These are phyloP conservation scores for Prunus armeniaca DNA, from an alignment of 306 rosid species.

Conservation along the genomic window DNA sequence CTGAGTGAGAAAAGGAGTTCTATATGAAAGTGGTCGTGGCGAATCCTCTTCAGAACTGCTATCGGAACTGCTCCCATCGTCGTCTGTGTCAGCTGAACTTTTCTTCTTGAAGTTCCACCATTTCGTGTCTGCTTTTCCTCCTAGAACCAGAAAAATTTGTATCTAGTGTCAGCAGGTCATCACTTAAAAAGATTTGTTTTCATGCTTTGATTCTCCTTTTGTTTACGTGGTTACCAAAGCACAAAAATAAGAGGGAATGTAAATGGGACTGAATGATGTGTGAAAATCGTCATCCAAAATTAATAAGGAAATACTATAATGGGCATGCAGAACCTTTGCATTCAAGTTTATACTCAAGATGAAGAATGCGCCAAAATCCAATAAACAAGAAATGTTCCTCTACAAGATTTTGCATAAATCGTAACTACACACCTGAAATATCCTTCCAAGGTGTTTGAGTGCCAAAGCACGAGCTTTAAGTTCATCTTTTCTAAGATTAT, in stretches of 20 bases:
- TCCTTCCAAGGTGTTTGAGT: slow-evolving; percentile 78
- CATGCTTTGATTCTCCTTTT: too few relatives aligned
- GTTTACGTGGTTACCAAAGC: too few relatives aligned
- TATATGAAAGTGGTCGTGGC: slow-evolving; percentile 56
- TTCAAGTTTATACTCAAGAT: background rate
- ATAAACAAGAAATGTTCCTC: background rate
- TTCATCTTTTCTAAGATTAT: slow-evolving; percentile 64
- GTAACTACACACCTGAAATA: slow-evolving; percentile 65
- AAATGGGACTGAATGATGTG: background rate
- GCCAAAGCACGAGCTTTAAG: slow-evolving; percentile 79
- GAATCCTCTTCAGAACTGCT: slow-evolving; percentile 72
- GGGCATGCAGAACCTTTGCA: background rate
- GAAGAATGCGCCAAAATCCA: background rate
- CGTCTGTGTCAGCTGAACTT: slow-evolving; percentile 48
- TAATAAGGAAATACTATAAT: background rate
- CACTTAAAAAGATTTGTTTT: too few relatives aligned
- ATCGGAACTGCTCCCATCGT: slow-evolving; percentile 72
- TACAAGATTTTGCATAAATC: background rate
- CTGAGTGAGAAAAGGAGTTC: slow-evolving; percentile 84
- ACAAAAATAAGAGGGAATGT: too few relatives aligned
- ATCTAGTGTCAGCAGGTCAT: background rate
- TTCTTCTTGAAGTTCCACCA: slow-evolving; percentile 64
- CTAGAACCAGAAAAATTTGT: slow-evolving; percentile 6
- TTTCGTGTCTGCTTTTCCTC: slow-evolving; percentile 56
- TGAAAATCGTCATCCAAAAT: background rate